Evolutionary conservation across 768 basidiomycete species (phyloP).

Genomic region (Multifurca ochricompacta): DNA sequence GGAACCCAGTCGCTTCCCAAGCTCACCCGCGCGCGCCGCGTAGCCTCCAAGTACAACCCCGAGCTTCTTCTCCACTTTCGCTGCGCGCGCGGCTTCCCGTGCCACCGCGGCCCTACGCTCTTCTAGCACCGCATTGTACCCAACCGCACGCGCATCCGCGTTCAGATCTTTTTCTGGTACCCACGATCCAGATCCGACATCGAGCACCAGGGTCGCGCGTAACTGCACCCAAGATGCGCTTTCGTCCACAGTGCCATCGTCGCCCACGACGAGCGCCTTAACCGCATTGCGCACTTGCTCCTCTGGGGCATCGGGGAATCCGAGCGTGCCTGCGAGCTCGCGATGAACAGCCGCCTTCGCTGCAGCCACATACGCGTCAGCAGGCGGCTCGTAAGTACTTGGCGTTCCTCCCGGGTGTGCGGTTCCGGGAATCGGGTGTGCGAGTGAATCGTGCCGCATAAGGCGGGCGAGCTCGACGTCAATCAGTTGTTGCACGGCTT

Average conservation of each 20-base stretch:
- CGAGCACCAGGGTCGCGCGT: conserved; percentile 56
- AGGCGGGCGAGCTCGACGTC: conserved; percentile 72
- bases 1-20: conserved; percentile 54
- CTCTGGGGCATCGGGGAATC: conserved; percentile 76
- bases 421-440: conserved; percentile 84
- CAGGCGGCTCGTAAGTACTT: conserved; percentile 66
- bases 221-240: conserved; percentile 63
- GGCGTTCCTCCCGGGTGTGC: conserved; percentile 61
- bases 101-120: conserved; percentile 64
- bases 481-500: conserved; percentile 52
- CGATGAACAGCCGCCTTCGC: conserved; percentile 68
- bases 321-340: conserved; percentile 74
- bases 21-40: conserved; percentile 59
- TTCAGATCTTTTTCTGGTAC: conserved; percentile 56
- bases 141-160: conserved; percentile 50
- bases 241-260: conserved; percentile 55
- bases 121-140: conserved; percentile 54
- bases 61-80: conserved; percentile 89
- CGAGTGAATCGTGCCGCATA: conserved; percentile 81
- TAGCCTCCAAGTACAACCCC: conserved; percentile 87
- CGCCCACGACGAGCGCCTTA: conserved; percentile 39
- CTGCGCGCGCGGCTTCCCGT: conserved; percentile 70
- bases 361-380: conserved; percentile 60
- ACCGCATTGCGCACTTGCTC: conserved; percentile 76
- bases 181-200: conserved; percentile 51